Conservation (phyloP, 495 filamentous ascomycete genomes). For the Penicillium nucicola region DNA sequence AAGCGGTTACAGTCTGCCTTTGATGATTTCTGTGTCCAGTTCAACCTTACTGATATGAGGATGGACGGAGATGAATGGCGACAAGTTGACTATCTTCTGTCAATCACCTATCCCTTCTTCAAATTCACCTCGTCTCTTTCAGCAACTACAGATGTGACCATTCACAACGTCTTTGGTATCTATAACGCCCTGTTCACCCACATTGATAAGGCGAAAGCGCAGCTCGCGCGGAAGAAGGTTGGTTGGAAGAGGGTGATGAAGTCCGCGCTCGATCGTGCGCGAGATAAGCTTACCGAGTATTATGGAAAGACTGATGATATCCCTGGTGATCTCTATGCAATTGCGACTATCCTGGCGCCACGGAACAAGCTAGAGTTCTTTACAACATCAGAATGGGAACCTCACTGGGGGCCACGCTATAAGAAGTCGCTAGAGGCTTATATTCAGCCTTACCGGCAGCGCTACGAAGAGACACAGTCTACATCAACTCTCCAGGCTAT, state of each 20-base stretch:
- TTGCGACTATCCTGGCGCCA: constrained; percentile 12
- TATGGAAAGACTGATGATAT: constrained; percentile 1
- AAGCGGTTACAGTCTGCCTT: not conserved
- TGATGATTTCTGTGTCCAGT: constrained; percentile 10
- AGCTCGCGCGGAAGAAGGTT: not conserved
- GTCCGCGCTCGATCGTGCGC: not conserved
- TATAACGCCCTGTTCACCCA: constrained; percentile 6
- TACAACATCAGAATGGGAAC: constrained; percentile 3
- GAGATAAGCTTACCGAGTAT: constrained; percentile 5
- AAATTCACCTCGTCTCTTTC: constrained; percentile 7
- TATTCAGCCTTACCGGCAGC: no score
- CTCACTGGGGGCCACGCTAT: not conserved
- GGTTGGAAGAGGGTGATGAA: constrained; percentile 7
- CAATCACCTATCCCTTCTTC: constrained; percentile 2
- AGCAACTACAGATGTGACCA: constrained; percentile 12
- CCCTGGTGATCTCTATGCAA: constrained; percentile 9
- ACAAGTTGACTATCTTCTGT: constrained; percentile 13
- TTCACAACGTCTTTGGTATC: constrained; percentile 8
- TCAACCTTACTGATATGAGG: not conserved
- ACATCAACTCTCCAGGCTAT: not conserved
- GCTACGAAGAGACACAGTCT: no score
- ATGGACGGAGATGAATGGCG: constrained; percentile 8
- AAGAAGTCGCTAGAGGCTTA: not conserved
- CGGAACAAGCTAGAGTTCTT: constrained; percentile 20
- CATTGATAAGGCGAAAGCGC: not conserved